Base-by-base conservation (phyloP, 2,329 filamentous ascomycete genomes). In the Aspergillus glaucus region DNA sequence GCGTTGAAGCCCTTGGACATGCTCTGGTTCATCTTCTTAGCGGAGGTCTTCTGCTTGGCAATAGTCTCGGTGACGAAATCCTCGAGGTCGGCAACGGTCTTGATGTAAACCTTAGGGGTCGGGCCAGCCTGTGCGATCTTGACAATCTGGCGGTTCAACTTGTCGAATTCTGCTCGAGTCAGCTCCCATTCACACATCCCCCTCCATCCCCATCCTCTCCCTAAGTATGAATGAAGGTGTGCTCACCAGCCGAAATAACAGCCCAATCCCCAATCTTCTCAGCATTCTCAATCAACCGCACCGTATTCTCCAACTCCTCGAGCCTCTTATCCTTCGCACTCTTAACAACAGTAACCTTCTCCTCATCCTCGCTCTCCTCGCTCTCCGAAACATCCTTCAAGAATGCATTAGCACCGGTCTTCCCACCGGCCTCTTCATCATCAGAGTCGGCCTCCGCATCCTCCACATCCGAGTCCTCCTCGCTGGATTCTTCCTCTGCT, bases 1-100 rank as follows among this genome's bases (percentile, higher is more conserved):
- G 91, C 89, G 71, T 97, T 98, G 64, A 98, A 81, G 64, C 91
- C 90, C 74, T 90, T 88, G 57, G 90, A 87, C 67, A 92, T 94
- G 66, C 86, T 93, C 54, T 91, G 90, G 75, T 95, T 98, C 91
- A 97, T 95, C 81, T 96, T 97, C 83, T 96, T 96, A 55, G 86
- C 84, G 2, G 88, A 87, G 59, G 94, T 87, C 79, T 98, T 98
- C 69, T 95, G 88, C 80, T 96, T 96, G 62, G 90, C 84, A 57
- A 95, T 81, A 21, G 91, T 85, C 77, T 98, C 94, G 67, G 91
- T 91, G 79, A 96, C 87, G 67, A 87, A 83, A 62, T 95, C 91
- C 75, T 98, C 93, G 56, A 98, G 79, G 67, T 98, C 92, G 62
- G 92, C 87, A 58, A 97, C 82, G 58, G 87, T 85, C 76, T 93